These are phyloP conservation scores for Cocos nucifera DNA, from an alignment of 176 grass and related monocot genomes.

Conservation along the genomic window DNA sequence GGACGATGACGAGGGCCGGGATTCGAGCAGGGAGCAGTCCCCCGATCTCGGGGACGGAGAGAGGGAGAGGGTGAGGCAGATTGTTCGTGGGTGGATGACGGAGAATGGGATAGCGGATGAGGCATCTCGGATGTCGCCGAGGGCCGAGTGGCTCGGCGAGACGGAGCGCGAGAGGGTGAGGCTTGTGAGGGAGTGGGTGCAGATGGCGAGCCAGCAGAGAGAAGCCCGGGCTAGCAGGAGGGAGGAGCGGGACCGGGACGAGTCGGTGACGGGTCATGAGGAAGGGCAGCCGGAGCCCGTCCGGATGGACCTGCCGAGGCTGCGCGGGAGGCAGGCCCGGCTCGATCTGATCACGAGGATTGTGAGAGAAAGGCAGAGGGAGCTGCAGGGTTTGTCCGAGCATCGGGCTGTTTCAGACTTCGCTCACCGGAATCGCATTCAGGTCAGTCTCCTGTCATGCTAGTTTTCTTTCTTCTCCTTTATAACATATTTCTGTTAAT, in stretches of 20 bases:
- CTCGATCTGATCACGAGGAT: conserved; percentile 33
- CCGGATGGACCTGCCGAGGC: conserved; percentile 6
- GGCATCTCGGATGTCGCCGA: conserved; percentile 4
- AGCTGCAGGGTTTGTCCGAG: conserved; percentile 79
- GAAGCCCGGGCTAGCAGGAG: background rate
- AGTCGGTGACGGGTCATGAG: background rate
- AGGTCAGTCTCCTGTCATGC: conserved; percentile 24
- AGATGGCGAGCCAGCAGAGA: conserved; percentile 32
- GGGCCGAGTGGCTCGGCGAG: conserved; percentile 45
- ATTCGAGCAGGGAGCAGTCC: conserved; percentile 51
- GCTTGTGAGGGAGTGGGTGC: conserved; percentile 46
- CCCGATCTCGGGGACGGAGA: conserved; percentile 54
- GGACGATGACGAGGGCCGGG: conserved; percentile 1
- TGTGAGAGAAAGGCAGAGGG: conserved; percentile 55
- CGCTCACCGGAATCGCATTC: conserved; percentile 61
- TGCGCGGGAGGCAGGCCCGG: conserved; percentile 13
- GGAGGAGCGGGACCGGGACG: conserved; percentile 5
- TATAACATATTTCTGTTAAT: too few species aligned
- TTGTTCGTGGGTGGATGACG: conserved; percentile 53
- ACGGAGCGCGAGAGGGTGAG: conserved; percentile 59
- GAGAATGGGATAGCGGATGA: background rate
- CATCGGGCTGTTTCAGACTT: conserved; percentile 61
- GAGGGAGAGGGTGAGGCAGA: conserved; percentile 57
- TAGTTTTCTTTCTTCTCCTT: too few species aligned
- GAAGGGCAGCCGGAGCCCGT: background rate